Evolutionary conservation across 345 rosid genomes (phyloP), one percentile per base, ranked within the genome.

Genomic region (Toxicodendron radicans): DNA sequence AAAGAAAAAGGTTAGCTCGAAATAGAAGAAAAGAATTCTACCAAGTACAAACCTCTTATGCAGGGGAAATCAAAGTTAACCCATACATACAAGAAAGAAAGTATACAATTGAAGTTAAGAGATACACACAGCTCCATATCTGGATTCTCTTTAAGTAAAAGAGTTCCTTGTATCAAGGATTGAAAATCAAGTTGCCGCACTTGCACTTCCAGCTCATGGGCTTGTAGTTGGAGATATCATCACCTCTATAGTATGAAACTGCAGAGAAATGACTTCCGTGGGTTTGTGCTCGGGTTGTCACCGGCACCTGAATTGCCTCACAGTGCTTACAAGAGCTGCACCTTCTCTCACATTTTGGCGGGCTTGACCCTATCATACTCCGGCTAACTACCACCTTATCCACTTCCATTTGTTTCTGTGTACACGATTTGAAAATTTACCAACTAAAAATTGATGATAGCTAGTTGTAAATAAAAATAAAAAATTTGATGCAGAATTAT

Each of bases 151-250:
- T 3, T 8, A 18, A 9, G 18, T 45, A 1, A 49, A 38, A 27
- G 20, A 10, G 53, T 68, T 57, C 3, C 10, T 12, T 61, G 30
- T 65, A 74, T 87, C 78, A 90, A 49, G 94, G 92, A 67, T 83
- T 81, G 79, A 83, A 80, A 43, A 85, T 68, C 68, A 75, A n/a
- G 80, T 86, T 82, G 30, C 90, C 94, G 38, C 94, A 90, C 76
- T 86, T 90, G 86, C 94, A 90, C 62, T 88, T 90, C 94, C 94
- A 90, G 56, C 90, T 78, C 80, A 90, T 88, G 78, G 94, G 92
- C 81, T 90, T 90, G 83, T 90, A 90, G 70, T 88, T 88, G 73
- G 94, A 82, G 56, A 79, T 27, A 68, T 76, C 88, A 49, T 83
- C 86, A n/a, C 92, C 89, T 80, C 86, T 83, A 2, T 84, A 79